Evolutionary conservation across 2,329 filamentous ascomycete genomes (phyloP), one percentile per base, ranked within the genome.

Genomic region (Sphaerulina vaccinii): DNA sequence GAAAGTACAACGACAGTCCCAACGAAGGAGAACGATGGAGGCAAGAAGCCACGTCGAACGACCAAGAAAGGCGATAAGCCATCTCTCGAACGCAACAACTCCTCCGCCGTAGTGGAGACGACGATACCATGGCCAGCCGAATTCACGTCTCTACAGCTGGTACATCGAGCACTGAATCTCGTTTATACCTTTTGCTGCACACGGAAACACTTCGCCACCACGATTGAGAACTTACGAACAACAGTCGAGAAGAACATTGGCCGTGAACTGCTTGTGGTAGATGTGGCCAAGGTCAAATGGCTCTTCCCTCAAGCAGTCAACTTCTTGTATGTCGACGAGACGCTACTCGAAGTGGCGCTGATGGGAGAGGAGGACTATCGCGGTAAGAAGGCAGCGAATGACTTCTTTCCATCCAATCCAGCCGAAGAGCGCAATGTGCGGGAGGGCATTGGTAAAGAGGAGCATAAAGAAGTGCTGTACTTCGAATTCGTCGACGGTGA

Each of bases 171-270:
- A 1, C 73, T 99, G 54, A 99, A 96, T 62, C 74, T 97, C 1
- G 90, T 97, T 1, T 96, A 90, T 63, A 97, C 93, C 0, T 97
- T 99, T 67, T 95, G 90, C 73, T 93, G 85, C 67, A 92, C 92
- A 1, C 84, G 93, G 39, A 96, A 95, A 67, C 88, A 97, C 63
- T 79, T 97, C 22, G 85, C 88, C 0, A 97, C 93, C 0, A 96
- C 92, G 0, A 90, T 96, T 60, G 87, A 93, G 13, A 96, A 87
- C 5, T 87, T 99, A 40, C 90, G 85, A 61, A 81, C 83, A 7
- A 82, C 92, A 0, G 92, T 97, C 1, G 90, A 96, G 69, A 82
- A 81, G 0, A 90, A 96, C 65, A 90, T 84, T 54, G 85, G 87
- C 62, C 79, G 82, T 19, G 75, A 83, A 15, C 71, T 99, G 36